phyloP scores from a whole-genome alignment of 2,329 filamentous ascomycete genomes.

The Diplodia mutila region DNA sequence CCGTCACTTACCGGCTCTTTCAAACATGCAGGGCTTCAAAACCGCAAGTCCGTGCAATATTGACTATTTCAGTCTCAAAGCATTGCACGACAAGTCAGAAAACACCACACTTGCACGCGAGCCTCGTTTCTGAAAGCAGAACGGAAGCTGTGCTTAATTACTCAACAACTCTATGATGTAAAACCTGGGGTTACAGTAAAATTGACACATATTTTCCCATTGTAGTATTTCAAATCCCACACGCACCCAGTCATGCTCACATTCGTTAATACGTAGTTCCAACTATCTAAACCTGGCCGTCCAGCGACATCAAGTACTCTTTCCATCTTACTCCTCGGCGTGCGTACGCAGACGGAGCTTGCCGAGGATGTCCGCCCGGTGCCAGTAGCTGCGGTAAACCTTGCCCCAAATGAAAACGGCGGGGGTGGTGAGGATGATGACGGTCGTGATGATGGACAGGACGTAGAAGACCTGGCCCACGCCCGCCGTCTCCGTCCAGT shows the following conservation, averaged over 20 bases:
- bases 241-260: not conserved
- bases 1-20: not conserved
- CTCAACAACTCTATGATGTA: not conserved
- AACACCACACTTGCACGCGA: not conserved
- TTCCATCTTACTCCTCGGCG: not conserved
- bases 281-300: too few relatives aligned
- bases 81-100: not conserved
- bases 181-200: too few relatives aligned
- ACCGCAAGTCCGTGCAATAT: not conserved
- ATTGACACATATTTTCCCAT: not conserved
- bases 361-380: constrained; percentile 38
- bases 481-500: constrained; percentile 45
- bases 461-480: constrained; percentile 45
- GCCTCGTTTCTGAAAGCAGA: not conserved
- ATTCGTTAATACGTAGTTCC: too few relatives aligned
- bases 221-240: not conserved
- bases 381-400: constrained; percentile 41
- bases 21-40: not conserved
- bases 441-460: constrained; percentile 37
- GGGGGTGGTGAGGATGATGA: constrained; percentile 36
- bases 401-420: constrained; percentile 42
- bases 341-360: constrained; percentile 35
- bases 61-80: not conserved
- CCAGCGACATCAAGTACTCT: too few relatives aligned
- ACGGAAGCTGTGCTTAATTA: not conserved